Evolutionary conservation across 331 rosid species (phyloP).

Genomic region (Erythrophleum ivorense): DNA sequence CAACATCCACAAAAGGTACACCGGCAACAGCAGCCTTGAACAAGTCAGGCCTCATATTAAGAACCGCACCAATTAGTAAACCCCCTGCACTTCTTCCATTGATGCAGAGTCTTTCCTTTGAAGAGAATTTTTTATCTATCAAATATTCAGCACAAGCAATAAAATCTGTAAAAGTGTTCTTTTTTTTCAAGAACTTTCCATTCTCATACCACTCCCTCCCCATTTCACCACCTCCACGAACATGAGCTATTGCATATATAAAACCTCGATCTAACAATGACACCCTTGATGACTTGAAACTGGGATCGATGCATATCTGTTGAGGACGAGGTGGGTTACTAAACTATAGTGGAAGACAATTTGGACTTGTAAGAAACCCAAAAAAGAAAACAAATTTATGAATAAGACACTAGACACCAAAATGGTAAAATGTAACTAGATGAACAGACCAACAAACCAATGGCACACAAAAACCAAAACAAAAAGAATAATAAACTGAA

Average conservation of each 20-base stretch:
- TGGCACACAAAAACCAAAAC: slow-evolving; percentile 12
- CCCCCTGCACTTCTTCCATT: slow-evolving; percentile 97
- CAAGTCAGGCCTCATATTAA: slow-evolving; percentile 97
- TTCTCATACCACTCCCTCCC: slow-evolving; percentile 98
- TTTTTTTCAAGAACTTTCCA: slow-evolving; percentile 88
- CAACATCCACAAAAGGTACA: slow-evolving; percentile 95
- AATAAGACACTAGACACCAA: slow-evolving; percentile 29
- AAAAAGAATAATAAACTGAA: slow-evolving; percentile 6
- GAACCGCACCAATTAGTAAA: slow-evolving; percentile 89
- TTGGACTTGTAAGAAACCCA: slow-evolving; percentile 8
- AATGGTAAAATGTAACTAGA: slow-evolving; percentile 2
- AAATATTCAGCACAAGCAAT: slow-evolving; percentile 88
- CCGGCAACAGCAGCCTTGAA: slow-evolving; percentile 91
- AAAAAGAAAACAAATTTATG: background rate
- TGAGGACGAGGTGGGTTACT: slow-evolving; percentile 34
- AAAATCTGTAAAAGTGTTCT: slow-evolving; percentile 86
- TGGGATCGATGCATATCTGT: slow-evolving; percentile 79
- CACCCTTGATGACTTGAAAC: slow-evolving; percentile 77
- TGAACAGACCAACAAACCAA: slow-evolving; percentile 10
- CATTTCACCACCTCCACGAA: slow-evolving; percentile 98
- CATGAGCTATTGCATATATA: slow-evolving; percentile 85
- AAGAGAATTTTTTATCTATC: slow-evolving; percentile 72
- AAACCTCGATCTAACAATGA: slow-evolving; percentile 90
- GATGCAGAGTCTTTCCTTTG: slow-evolving; percentile 80
- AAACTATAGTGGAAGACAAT: background rate